These are phyloP conservation scores for Microdochium paspali DNA, from an alignment of 2,329 filamentous ascomycete genomes.

Conservation along the genomic window DNA sequence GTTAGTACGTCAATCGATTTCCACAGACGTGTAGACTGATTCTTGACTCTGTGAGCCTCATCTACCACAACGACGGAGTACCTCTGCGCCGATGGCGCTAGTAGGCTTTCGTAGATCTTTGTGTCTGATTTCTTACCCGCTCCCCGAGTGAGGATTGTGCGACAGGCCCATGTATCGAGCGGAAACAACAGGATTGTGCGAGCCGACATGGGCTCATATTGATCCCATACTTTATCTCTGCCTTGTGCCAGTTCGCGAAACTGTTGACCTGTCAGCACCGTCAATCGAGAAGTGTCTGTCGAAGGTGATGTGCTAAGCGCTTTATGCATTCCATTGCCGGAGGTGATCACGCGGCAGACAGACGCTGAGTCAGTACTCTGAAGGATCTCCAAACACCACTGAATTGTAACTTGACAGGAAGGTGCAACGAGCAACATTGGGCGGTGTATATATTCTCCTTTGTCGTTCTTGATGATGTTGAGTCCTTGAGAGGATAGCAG, in stretches of 20 bases:
- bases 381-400: slow-evolving; percentile 16
- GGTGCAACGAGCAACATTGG: slow-evolving; percentile 16
- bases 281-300: not conserved
- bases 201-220: slow-evolving; percentile 7
- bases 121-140: slow-evolving; percentile 3
- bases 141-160: not conserved
- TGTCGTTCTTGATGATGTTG: slow-evolving; percentile 3
- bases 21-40: slow-evolving; percentile 11
- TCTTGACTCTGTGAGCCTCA: slow-evolving; percentile 17
- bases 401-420: slow-evolving; percentile 11
- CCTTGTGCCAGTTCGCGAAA: slow-evolving; percentile 9
- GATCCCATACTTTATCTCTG: slow-evolving; percentile 14
- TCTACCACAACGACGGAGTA: slow-evolving; percentile 19
- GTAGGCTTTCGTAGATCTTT: not conserved
- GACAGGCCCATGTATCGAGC: slow-evolving; percentile 13
- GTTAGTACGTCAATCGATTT: slow-evolving; percentile 13
- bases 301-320: not conserved
- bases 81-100: slow-evolving; percentile 1
- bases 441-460: slow-evolving; percentile 5
- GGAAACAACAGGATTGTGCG: slow-evolving; percentile 13
- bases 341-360: slow-evolving; percentile 8
- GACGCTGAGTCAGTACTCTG: slow-evolving; percentile 3
- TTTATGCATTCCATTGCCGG: slow-evolving; percentile 5
- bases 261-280: slow-evolving; percentile 2
- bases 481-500: slow-evolving; percentile 11